Percentiles rank a stretch among this genome's conserved stretches.
Evolutionary conservation across 73 alveolate species (phyloP).

Genomic region (Paramecium biaurelia): DNA sequence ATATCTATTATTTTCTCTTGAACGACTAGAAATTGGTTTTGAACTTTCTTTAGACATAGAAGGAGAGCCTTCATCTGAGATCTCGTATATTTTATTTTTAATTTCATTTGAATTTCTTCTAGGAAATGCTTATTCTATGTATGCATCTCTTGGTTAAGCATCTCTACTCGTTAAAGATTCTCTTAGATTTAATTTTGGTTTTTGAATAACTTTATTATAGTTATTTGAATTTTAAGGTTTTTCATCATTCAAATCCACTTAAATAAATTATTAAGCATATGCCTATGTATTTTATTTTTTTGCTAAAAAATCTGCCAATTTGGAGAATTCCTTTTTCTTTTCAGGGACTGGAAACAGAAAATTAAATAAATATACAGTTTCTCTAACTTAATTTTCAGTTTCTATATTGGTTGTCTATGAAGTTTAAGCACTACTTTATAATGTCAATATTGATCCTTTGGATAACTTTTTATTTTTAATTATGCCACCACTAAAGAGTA

Average conservation of each 20-base stretch:
- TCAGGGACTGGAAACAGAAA: constrained; percentile 80
- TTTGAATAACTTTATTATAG: not conserved
- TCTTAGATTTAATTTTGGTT: not conserved
- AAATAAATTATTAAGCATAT: not conserved
- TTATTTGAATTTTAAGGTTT: not conserved
- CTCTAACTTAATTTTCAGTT: constrained; percentile 56
- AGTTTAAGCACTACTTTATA: constrained; percentile 49
- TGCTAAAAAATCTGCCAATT: constrained; percentile 1
- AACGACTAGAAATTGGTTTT: not conserved
- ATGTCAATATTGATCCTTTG: constrained; percentile 73
- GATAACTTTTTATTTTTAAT: constrained; percentile 82
- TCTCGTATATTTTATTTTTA: not conserved
- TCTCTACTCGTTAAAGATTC: constrained; percentile 19
- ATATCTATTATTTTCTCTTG: not conserved
- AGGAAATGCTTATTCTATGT: not conserved
- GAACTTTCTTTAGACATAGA: not conserved
- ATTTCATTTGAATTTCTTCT: constrained; percentile 1
- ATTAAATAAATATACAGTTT: constrained; percentile 88
- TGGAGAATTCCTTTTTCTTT: constrained; percentile 50
- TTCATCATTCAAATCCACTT: not conserved
- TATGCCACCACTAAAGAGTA: constrained; percentile 89
- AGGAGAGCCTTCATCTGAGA: not conserved
- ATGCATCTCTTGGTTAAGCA: not conserved
- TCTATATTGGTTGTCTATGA: not conserved
- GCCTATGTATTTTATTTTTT: not conserved